Conservation (phyloP, 345 rosid genomes). For the Aegle marmelos region DNA sequence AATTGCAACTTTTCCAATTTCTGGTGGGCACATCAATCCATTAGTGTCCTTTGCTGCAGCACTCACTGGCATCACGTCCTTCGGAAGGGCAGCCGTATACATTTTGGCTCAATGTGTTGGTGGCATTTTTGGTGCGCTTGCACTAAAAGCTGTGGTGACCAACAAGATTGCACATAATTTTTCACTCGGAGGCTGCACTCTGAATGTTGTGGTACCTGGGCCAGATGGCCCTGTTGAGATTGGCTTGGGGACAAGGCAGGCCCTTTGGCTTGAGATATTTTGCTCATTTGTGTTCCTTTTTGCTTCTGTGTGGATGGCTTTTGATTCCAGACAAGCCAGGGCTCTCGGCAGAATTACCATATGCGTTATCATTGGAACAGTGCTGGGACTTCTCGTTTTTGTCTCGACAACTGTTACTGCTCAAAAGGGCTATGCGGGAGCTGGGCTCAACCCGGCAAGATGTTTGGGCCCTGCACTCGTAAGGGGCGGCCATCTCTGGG, state of each 20-base stretch:
- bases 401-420: slow-evolving; percentile 41
- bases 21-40: slow-evolving; percentile 46
- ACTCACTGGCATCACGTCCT: slow-evolving; percentile 21
- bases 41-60: slow-evolving; percentile 31
- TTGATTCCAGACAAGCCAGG: slow-evolving; percentile 35
- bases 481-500: slow-evolving; percentile 34
- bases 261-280: slow-evolving; percentile 33
- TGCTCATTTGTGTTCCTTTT: slow-evolving; percentile 39
- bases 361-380: slow-evolving; percentile 27
- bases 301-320: slow-evolving; percentile 42
- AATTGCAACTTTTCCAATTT: slow-evolving; percentile 32
- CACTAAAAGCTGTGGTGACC: slow-evolving; percentile 27
- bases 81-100: slow-evolving; percentile 22
- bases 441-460: slow-evolving; percentile 50
- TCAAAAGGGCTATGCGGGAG: slow-evolving; percentile 41
- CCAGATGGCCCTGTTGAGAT: slow-evolving; percentile 22
- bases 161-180: slow-evolving; percentile 13
- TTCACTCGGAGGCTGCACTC: slow-evolving; percentile 39
- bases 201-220: slow-evolving; percentile 20
- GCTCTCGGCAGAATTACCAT: slow-evolving; percentile 34
- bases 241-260: slow-evolving; percentile 18
- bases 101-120: slow-evolving; percentile 40
- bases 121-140: slow-evolving; percentile 31
- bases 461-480: slow-evolving; percentile 39
- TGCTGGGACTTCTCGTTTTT: slow-evolving; percentile 38